Evolutionary conservation across 1,284 basidiomycete genomes (phyloP).

Genomic region (Salmacisia buchloeana): DNA sequence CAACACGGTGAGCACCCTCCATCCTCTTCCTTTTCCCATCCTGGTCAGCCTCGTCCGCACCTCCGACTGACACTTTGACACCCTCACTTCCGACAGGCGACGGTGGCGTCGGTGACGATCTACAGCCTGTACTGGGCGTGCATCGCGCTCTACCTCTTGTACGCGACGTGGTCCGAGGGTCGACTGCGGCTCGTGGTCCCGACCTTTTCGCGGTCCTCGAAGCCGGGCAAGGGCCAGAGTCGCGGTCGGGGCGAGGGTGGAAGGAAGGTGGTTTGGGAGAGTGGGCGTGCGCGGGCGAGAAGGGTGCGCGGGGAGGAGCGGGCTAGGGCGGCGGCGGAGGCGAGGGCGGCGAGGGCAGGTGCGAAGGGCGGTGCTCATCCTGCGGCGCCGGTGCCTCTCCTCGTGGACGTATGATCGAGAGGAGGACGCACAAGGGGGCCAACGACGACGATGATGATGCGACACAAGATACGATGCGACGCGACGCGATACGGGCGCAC

Average conservation of each 20-base stretch:
- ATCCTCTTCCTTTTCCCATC: background rate
- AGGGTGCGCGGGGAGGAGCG: no score
- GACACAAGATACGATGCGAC: no score
- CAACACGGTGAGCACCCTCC: conserved; percentile 26
- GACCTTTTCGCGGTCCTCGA: background rate
- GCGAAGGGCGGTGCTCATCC: no score
- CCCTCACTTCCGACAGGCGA: conserved; percentile 11
- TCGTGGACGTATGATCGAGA: no score
- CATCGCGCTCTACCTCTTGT: conserved; percentile 31
- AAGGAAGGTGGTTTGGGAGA: conserved; percentile 24
- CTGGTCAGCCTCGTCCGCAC: background rate
- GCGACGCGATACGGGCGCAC: no score
- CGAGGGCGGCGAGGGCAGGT: no score
- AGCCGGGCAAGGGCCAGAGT: no score
- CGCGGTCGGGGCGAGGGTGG: background rate
- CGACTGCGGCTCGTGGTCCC: conserved; percentile 17
- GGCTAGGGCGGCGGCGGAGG: no score
- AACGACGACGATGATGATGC: no score
- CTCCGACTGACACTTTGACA: background rate
- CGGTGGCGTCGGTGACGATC: conserved; percentile 31
- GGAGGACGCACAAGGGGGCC: no score
- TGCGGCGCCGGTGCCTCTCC: no score
- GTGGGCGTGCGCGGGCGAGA: background rate
- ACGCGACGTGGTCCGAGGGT: conserved; percentile 29
- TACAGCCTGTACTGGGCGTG: conserved; percentile 42